phyloP scores from a whole-genome alignment of 768 basidiomycete species.

The Termitomyces sp. region DNA sequence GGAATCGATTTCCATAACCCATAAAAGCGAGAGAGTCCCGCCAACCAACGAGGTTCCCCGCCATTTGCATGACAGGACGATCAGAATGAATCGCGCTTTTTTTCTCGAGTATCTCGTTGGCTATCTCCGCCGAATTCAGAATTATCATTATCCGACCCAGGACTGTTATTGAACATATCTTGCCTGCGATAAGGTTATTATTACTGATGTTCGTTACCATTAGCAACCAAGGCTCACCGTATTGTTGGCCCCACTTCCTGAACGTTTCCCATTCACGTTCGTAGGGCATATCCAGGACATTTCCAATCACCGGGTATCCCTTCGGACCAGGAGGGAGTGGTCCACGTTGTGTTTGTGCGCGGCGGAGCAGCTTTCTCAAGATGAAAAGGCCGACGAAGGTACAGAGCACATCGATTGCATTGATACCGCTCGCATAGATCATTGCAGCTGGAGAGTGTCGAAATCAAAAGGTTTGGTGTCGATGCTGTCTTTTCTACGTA shows the following conservation, averaged over 20 bases:
- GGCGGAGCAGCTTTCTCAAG: slow-evolving; percentile 22
- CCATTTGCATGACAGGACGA: slow-evolving; percentile 51
- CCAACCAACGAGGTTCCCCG: slow-evolving; percentile 52
- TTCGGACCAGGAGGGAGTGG: slow-evolving; percentile 7
- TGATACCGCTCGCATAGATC: not conserved
- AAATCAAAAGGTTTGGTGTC: too few relatives aligned
- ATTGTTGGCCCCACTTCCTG: slow-evolving; percentile 2
- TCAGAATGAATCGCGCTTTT: slow-evolving; percentile 55
- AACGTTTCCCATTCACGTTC: slow-evolving; percentile 3
- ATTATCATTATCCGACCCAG: slow-evolving; percentile 55
- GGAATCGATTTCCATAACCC: slow-evolving; percentile 48
- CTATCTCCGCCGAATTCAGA: slow-evolving; percentile 43
- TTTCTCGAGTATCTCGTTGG: slow-evolving; percentile 58
- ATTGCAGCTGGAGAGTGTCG: not conserved
- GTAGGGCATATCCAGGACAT: slow-evolving; percentile 3
- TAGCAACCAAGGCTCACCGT: not conserved
- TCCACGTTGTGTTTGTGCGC: slow-evolving; percentile 5
- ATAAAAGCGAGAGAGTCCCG: slow-evolving; percentile 47
- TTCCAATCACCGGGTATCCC: slow-evolving; percentile 7
- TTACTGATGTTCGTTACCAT: not conserved
- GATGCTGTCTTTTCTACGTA: too few relatives aligned
- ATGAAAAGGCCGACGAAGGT: slow-evolving; percentile 28
- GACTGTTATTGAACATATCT: slow-evolving; percentile 54
- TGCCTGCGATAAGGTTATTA: slow-evolving; percentile 37
- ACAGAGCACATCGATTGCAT: slow-evolving; percentile 23